These are phyloP conservation scores for Smallanthus sonchifolius DNA, from an alignment of 129 eudicot genomes.

Conservation along the genomic window DNA sequence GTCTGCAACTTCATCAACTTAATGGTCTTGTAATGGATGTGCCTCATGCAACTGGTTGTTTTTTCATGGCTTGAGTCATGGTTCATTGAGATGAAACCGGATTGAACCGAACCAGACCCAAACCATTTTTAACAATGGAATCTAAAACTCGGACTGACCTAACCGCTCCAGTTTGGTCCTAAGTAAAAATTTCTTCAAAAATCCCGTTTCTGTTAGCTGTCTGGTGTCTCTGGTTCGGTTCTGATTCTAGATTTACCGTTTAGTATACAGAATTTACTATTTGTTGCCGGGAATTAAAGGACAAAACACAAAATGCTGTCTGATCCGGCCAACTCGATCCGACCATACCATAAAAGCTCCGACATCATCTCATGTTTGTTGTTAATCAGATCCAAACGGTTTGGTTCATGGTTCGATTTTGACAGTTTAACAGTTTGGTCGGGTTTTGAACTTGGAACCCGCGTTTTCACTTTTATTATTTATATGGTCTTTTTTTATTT, in stretches of 20 bases:
- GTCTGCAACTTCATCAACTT: constrained; percentile 2
- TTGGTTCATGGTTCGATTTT: background rate
- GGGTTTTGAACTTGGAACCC: background rate
- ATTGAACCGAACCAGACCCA: background rate
- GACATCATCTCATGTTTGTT: background rate
- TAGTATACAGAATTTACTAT: background rate
- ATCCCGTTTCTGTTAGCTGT: background rate
- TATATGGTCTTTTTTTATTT: too few species aligned
- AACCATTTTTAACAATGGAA: background rate
- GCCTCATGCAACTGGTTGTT: background rate
- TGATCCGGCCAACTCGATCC: too few species aligned
- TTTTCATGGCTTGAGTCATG: background rate
- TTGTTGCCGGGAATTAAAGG: too few species aligned
- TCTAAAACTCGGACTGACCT: background rate
- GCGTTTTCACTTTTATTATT: too few species aligned
- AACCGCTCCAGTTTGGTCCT: background rate
- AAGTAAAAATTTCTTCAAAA: background rate
- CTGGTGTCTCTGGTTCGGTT: background rate
- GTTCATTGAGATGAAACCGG: background rate
- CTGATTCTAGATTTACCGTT: background rate
- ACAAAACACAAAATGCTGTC: too few species aligned
- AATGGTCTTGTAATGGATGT: constrained; percentile 10
- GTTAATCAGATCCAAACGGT: background rate
- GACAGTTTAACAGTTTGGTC: background rate
- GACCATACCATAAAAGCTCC: background rate